Base-by-base conservation (phyloP, 179 eudicot species). In the Heliamphora pulchella region DNA sequence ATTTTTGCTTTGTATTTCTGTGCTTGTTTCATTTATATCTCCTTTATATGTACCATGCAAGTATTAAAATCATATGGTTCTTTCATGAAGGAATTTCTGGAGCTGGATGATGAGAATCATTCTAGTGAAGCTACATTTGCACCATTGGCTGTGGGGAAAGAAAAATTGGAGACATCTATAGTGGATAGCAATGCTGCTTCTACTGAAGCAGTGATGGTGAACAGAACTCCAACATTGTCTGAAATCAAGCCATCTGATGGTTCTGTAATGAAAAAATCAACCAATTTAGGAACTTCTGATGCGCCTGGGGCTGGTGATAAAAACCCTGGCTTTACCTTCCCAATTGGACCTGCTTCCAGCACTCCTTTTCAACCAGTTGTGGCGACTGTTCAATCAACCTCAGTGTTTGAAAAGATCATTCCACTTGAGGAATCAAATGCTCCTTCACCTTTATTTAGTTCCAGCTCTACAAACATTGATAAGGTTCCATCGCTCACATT, bases 91-190 rank as follows among this genome's bases (percentile, higher is more conserved):
- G 94, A 90, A 82, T 87, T 54, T 79, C 77, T 86, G 74, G 97
- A 94, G 67, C 80, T 86, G 82, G 99, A 91, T 76, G 97, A 90
- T 72, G 98, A 90, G 73, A 55, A 66, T 50, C 80, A 83, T 71
- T 68, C 80, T 53, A 86, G 84, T 80, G 93, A 85, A 67, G 82
- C 76, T 82, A 17, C 78, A 47, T 67, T 91, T 61, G 41, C 77
- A 44, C 80, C 79, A 71, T 66, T 74, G 62, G 76, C 47, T 74
- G 90, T 85, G 65, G 78, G 67, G 58, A 76, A 62, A 55, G 86
- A 61, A 82, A 74, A 72, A 44, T 13, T 65, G 51, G 87, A 83
- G 77, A 74, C 69, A 5, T 74, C 82, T 79, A 10, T 53, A 58
- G 69, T 64, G 41, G 81, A 79, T 22, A 73, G 78, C 71, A 84